Evolutionary conservation across 352 stramenopile genomes (phyloP), one percentile per base, ranked within the genome.

Genomic region (Phytopythium sindhum): DNA sequence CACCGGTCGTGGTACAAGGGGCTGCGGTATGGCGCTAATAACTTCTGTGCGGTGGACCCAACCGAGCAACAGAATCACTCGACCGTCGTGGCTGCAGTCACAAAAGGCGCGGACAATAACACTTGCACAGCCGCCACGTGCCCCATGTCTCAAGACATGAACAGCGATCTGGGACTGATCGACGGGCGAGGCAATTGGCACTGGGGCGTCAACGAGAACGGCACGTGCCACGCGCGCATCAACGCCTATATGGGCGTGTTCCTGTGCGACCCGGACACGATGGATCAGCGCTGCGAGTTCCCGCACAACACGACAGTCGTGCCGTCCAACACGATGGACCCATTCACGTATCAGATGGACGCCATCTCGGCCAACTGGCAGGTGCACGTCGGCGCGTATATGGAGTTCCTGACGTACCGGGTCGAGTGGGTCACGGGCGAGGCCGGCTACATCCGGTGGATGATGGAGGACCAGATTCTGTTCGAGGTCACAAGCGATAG

Each of bases 361-460:
- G 88, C 90, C 12, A 78, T 96, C 23, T 93, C 88, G 33, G 78
- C 81, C 28, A 91, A 93, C 61, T 88, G 89, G 68, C 78, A 86
- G 29, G 61, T 97, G 14, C 82, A 74, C 37, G 53, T 77, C 7
- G 71, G 57, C 8, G 93, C 67, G 67, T 91, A 91, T 80, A 80
- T 69, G 66, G 88, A 63, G 33, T 89, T 74, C 57, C 57, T 68
- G 8, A 70, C 44, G 8, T 75, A 72, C 41, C 65, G 65, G 31
- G 23, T 75, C 51, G 68, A 75, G 47, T 75, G 63, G 61, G 73
- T 81, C 12, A 84, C 65, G 6, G 73, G 73, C 19, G 62, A 65
- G 31, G 67, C 73, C 12, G 73, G 73, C 0, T 84, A 84, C 58
- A 62, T 76, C 14, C 73, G 75, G 0, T 84, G 75, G 75, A 80